These are phyloP conservation scores for Calocybe gambosa DNA, from an alignment of 1,284 basidiomycete genomes.

Conservation along the genomic window DNA sequence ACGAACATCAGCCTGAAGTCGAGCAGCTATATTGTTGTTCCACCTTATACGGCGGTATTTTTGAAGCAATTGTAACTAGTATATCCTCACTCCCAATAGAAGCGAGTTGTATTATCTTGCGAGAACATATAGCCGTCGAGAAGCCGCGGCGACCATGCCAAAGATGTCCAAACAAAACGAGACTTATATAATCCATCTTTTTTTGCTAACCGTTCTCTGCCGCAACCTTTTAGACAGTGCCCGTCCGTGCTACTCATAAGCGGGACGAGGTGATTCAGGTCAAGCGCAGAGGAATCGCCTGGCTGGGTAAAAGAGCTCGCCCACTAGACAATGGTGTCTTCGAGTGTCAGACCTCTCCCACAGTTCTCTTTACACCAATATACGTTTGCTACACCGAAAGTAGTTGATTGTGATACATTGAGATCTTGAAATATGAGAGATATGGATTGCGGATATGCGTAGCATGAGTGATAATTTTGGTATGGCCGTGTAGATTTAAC, in stretches of 20 bases:
- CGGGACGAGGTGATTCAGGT: constrained; percentile 67
- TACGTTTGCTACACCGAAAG: no score
- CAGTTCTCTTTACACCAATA: no score
- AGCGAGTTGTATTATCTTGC: no score
- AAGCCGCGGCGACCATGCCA: not conserved
- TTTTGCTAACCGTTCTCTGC: no score
- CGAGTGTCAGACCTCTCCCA: constrained; percentile 74
- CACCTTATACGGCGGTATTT: constrained; percentile 42
- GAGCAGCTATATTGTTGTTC: constrained; percentile 36
- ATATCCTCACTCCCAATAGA: no score
- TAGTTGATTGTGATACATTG: no score
- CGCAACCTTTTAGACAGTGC: constrained; percentile 77
- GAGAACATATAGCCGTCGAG: no score
- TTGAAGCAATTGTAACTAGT: constrained; percentile 25
- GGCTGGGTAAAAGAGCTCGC: constrained; percentile 60
- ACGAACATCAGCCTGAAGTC: constrained; percentile 31
- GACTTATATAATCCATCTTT: no score
- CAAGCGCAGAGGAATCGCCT: constrained; percentile 53
- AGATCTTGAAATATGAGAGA: no score
- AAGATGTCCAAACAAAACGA: constrained; percentile 3
- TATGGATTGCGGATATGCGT: no score
- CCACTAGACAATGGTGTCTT: constrained; percentile 45
- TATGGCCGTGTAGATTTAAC: no score
- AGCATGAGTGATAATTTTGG: no score
- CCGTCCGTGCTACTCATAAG: constrained; percentile 43